phyloP scores from a whole-genome alignment of 441 rosid species.

The Syzygium syzygioides region DNA sequence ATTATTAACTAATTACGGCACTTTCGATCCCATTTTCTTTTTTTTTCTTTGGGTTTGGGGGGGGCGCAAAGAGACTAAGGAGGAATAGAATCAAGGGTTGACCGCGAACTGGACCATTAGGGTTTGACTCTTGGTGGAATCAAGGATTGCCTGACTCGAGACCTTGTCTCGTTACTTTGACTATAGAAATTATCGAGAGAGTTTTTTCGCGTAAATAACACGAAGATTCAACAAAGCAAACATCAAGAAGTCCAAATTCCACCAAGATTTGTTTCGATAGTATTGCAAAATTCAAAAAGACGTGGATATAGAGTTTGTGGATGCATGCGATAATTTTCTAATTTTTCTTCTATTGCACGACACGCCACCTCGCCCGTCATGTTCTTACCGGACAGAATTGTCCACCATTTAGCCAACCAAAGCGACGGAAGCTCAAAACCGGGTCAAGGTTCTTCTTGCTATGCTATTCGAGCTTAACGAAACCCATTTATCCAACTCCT shows the following conservation, averaged over 20 bases:
- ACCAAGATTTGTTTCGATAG: not conserved
- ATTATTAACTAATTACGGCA: rapidly evolving
- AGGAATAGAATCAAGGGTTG: not conserved
- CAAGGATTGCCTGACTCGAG: not conserved
- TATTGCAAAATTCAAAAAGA: not conserved
- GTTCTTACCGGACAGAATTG: not conserved
- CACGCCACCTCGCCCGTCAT: not conserved
- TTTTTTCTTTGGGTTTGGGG: not conserved
- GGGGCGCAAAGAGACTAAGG: not conserved
- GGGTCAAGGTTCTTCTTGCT: not conserved
- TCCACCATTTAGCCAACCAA: not conserved
- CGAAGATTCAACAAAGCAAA: not conserved
- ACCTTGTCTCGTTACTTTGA: not conserved
- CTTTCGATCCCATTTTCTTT: not conserved
- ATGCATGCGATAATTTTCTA: not conserved
- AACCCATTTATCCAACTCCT: not conserved
- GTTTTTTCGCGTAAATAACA: not conserved
- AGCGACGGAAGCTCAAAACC: rapidly evolving
- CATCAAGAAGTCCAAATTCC: not conserved
- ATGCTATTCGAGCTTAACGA: rapidly evolving
- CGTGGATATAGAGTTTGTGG: not conserved
- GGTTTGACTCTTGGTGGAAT: not conserved
- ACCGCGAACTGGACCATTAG: not conserved
- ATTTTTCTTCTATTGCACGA: not conserved
- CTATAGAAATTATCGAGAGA: not conserved